Percentiles rank a stretch among this genome's conserved stretches.
Evolutionary conservation across 83 land plant genomes (phyloP).

Genomic region (Picea abies): DNA sequence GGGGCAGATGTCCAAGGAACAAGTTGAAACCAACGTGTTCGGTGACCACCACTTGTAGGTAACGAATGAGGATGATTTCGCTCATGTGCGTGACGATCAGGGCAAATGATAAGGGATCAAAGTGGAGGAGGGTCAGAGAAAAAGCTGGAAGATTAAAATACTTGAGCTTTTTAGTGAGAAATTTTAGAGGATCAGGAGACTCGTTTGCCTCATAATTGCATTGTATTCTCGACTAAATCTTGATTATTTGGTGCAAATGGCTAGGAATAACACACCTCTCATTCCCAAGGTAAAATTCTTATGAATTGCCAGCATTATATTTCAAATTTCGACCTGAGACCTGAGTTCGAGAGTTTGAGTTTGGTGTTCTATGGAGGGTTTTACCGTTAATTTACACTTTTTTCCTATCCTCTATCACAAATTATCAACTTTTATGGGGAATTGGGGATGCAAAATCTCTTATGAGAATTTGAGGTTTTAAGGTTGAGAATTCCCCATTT

Average conservation of each 20-base stretch:
- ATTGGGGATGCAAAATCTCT: too few species aligned
- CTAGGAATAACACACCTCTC: too few species aligned
- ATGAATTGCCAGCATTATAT: background rate
- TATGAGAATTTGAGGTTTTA: background rate
- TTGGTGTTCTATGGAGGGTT: background rate
- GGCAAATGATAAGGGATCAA: background rate
- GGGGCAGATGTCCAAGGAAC: background rate
- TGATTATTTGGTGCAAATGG: too few species aligned
- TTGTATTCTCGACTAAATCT: too few species aligned
- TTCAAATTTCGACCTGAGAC: background rate
- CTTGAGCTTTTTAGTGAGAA: slow-evolving; percentile 3
- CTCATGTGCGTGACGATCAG: background rate
- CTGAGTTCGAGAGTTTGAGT: background rate
- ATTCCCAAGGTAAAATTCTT: slow-evolving; percentile 1
- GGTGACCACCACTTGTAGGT: background rate
- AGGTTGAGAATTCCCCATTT: too few species aligned
- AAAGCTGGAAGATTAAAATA: too few species aligned
- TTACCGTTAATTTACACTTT: background rate
- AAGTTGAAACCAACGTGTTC: background rate
- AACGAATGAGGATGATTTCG: background rate
- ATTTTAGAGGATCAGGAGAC: slow-evolving; percentile 1
- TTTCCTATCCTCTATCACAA: background rate
- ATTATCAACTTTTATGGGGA: too few species aligned
- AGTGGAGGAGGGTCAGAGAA: too few species aligned
- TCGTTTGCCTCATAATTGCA: background rate